Evolutionary conservation across 305 asterid genomes (phyloP).

Genomic region (Fraxinus paxiana): DNA sequence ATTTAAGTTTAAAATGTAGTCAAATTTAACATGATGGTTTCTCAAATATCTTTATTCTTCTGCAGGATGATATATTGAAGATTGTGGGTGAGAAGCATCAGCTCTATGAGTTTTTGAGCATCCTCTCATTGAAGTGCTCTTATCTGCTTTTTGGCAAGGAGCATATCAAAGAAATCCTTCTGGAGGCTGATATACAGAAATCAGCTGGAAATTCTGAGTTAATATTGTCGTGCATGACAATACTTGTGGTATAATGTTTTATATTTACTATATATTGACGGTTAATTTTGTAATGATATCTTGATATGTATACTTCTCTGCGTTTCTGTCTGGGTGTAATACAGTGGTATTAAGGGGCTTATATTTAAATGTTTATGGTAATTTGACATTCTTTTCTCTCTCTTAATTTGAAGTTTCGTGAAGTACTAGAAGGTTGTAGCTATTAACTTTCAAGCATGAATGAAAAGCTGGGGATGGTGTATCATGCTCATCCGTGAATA

Average conservation of each 20-base stretch:
- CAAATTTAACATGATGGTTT: conserved; percentile 17
- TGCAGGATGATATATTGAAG: conserved; percentile 70
- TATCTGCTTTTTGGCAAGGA: conserved; percentile 85
- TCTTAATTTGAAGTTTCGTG: neutral
- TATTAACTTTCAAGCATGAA: neutral
- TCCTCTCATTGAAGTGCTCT: conserved; percentile 79
- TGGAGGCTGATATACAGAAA: conserved; percentile 67
- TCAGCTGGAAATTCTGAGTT: conserved; percentile 65
- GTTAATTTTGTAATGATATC: conserved; percentile 17
- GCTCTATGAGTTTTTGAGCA: conserved; percentile 71
- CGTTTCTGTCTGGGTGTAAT: conserved; percentile 9
- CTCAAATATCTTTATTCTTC: conserved; percentile 28
- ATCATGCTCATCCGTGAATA: conserved; percentile 12
- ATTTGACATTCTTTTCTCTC: neutral
- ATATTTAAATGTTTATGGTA: conserved; percentile 1
- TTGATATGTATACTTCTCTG: conserved; percentile 1
- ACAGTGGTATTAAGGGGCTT: conserved; percentile 8
- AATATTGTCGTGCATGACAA: conserved; percentile 82
- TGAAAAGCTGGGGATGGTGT: conserved; percentile 12
- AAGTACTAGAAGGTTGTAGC: neutral
- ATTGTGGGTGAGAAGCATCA: conserved; percentile 73
- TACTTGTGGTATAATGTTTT: conserved; percentile 77
- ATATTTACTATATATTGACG: conserved; percentile 7
- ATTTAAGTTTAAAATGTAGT: conserved; percentile 11
- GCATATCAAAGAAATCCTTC: conserved; percentile 73